Base-by-base conservation (phyloP, 75 land plant genomes). In the Pseudotsuga menziesii region DNA sequence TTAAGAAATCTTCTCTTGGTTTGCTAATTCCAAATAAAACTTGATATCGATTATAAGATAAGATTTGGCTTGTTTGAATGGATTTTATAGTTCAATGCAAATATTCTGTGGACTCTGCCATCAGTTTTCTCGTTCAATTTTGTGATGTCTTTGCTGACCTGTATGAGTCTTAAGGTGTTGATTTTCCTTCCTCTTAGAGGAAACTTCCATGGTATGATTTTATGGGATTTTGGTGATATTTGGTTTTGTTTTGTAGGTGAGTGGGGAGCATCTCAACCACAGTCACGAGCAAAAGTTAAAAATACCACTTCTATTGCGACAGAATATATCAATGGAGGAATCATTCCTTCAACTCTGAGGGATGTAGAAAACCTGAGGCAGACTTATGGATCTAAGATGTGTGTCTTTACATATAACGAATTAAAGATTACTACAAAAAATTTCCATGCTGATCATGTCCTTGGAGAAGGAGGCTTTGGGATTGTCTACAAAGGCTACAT, bases 391-490 rank as follows among this genome's bases (percentile, higher is more conserved):
- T 83, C 83, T 29, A 78, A 83, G 81, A 32, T 84, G 75, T 83
- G 84, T 64, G 13, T 79, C 14, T 89, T 86, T 77, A 32, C 88
- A 20, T 82, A 81, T 67, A 84, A 77, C 80, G 91, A 89, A 48
- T 78, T 89, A 0, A 89, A 58, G 59, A 86, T 52, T 79, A 76
- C 82, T 14, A 90, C 91, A 0, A 71, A 77, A 13, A 83, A 75
- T 70, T 87, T 89, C 75, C 70, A 80, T 0, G 13, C 60, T 52
- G 73, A 58, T 52, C 73, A 80, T 54, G 52, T 87, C 15, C 41
- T 89, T 27, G 91, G 91, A 0, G 82, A 82, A 58, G 91, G 91
- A 36, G 91, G 91, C 56, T 89, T 89, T 67, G 89, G 89, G 6
- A 79, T 78, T 1, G 91, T 89, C 19, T 85, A 87, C 75, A 89